Evolutionary conservation across 2,329 filamentous ascomycete genomes (phyloP).

Genomic region (Cladophialophora carrionii): DNA sequence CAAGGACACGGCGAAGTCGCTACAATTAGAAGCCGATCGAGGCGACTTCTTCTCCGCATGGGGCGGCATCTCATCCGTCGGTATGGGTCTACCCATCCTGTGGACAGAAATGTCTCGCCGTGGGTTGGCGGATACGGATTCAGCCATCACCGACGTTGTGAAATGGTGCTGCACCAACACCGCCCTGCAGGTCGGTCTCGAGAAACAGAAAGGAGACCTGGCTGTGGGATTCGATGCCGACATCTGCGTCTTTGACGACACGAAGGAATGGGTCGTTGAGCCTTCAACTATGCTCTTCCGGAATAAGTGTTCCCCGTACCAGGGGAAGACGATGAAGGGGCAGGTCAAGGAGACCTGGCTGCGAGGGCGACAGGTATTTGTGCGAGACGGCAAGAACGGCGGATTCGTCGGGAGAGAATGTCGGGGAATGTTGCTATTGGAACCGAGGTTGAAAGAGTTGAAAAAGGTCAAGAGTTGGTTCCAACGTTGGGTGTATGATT

Average conservation of each 20-base stretch:
- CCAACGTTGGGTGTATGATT: conserved; percentile 35
- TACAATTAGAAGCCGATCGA: conserved; percentile 44
- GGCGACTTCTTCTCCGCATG: conserved; percentile 96
- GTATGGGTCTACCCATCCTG: conserved; percentile 86
- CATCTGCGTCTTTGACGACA: conserved; percentile 87
- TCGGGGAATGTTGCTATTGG: conserved; percentile 47
- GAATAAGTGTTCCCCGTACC: conserved; percentile 89
- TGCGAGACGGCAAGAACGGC: conserved; percentile 60
- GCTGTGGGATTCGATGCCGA: conserved; percentile 84
- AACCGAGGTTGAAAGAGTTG: conserved; percentile 39
- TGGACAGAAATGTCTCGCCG: conserved; percentile 74
- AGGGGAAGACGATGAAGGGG: conserved; percentile 75
- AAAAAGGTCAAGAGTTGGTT: conserved; percentile 36
- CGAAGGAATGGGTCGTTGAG: conserved; percentile 73
- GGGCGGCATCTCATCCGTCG: conserved; percentile 94
- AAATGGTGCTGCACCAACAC: conserved; percentile 85
- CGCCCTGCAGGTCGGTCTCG: conserved; percentile 81
- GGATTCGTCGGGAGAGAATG: conserved; percentile 47
- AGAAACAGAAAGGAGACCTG: conserved; percentile 79
- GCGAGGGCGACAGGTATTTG: conserved; percentile 74
- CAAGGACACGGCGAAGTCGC: conserved; percentile 32
- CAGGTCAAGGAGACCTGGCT: conserved; percentile 86
- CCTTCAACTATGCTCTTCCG: conserved; percentile 87
- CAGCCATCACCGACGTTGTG: conserved; percentile 75
- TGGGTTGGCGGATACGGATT: conserved; percentile 51